Base-by-base conservation (phyloP, 1,139 yeast genomes). In the Pichia sp. region DNA sequence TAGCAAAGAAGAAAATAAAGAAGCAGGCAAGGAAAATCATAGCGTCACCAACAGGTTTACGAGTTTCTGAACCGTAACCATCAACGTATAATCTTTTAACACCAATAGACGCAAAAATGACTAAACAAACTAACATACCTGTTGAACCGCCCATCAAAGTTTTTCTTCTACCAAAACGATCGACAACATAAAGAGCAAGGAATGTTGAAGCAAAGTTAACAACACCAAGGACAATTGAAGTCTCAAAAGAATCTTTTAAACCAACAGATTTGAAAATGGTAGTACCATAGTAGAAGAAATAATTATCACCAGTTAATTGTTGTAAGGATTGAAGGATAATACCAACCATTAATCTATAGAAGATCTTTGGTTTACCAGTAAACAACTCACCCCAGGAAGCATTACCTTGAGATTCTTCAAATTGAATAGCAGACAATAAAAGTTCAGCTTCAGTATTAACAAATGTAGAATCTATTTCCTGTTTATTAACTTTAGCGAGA, bases 201-300 rank as follows among this genome's bases (percentile, higher is more conserved):
- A 83, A 75, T 5, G 94, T 84, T 18, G 89, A 80, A 31, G 69
- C 77, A 61, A 84, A 80, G 67, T 84, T 84, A 47, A 84, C 86
- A 50, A 79, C 69, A 68, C 93, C 93, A 41, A 84, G 68, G 48
- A 84, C 71, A 52, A 85, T 82, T 22, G 91, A 72, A 14, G 93
- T 81, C 61, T 80, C 72, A 65, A 79, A 84, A 31, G 94, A 75
- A 61, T 81, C 88, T 42, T 64, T 51, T 60, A 83, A 64, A 54
- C 93, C 93, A 52, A 83, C 84, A 52, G 91, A 80, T 55, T 74
- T 63, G 74, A 83, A 83, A 57, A 82, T 72, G 41, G 83, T 74
- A 47, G 89, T 82, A 62, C 88, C 86, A 53, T 81, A 83, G 69
- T 82, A 82, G 72, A 83, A 82, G 68, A 83, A 81, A 64, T 81